These are phyloP conservation scores for Delonix regia DNA, from an alignment of 306 rosid species.

Conservation along the genomic window DNA sequence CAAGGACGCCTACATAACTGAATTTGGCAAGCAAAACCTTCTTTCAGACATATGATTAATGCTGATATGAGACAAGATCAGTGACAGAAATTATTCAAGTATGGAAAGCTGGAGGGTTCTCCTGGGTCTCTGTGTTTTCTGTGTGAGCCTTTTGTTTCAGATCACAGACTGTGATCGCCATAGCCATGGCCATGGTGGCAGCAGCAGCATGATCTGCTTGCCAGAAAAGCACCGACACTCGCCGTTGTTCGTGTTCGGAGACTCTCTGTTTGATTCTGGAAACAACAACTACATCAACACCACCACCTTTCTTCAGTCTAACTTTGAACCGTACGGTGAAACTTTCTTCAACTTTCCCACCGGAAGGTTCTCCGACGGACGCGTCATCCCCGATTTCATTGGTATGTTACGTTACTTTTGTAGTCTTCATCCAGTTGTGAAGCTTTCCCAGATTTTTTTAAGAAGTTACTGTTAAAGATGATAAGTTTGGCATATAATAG, in stretches of 20 bases:
- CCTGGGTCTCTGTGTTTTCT: not conserved
- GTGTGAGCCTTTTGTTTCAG: not conserved
- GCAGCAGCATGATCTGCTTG: not conserved
- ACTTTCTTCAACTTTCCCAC: slow-evolving; percentile 49
- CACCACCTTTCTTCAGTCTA: slow-evolving; percentile 26
- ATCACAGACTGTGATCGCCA: too few species aligned
- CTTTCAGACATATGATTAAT: too few species aligned
- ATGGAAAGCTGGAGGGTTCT: slow-evolving; percentile 5
- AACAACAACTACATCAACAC: slow-evolving; percentile 55
- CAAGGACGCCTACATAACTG: too few species aligned
- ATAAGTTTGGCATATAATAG: too few species aligned
- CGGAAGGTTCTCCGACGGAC: slow-evolving; percentile 58
- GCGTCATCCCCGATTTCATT: slow-evolving; percentile 47
- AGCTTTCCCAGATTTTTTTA: too few species aligned
- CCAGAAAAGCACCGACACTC: not conserved
- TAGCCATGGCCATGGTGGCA: not conserved
- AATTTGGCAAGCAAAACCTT: too few species aligned
- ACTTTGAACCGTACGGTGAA: slow-evolving; percentile 51
- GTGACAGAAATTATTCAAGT: too few species aligned
- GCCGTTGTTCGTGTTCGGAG: slow-evolving; percentile 61
- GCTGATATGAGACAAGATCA: too few species aligned
- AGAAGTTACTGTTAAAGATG: too few species aligned
- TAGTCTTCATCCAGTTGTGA: too few species aligned
- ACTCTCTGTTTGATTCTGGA: slow-evolving; percentile 63
- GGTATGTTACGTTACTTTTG: too few species aligned